These are phyloP conservation scores for Blastobotrys americana DNA, from an alignment of 805 yeast genomes.

Conservation along the genomic window DNA sequence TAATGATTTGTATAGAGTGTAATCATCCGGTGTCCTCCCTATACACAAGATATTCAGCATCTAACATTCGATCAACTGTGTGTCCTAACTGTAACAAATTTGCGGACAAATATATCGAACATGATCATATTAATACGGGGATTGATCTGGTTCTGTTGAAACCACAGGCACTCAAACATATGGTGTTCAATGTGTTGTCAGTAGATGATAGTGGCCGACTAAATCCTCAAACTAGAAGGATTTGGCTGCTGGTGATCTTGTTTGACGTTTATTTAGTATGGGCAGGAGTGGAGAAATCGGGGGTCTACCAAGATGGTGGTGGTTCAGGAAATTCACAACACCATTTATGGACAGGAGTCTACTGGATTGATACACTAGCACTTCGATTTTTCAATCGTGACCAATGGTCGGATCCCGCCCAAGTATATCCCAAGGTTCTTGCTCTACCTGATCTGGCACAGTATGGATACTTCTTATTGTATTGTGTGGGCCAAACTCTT, in stretches of 20 bases:
- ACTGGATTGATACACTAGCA: too few species aligned
- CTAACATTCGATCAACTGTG: conserved; percentile 70
- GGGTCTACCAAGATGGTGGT: conserved; percentile 27
- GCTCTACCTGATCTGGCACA: conserved; percentile 30
- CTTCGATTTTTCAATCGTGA: too few species aligned
- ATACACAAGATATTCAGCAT: conserved; percentile 65
- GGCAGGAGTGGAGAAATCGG: conserved; percentile 73
- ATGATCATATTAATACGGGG: conserved; percentile 74
- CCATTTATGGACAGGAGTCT: too few species aligned
- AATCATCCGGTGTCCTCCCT: conserved; percentile 55
- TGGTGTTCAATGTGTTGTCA: conserved; percentile 61
- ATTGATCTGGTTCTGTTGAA: conserved; percentile 77
- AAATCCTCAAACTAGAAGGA: conserved; percentile 32
- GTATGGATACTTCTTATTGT: conserved; percentile 32
- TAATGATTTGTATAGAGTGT: conserved; percentile 89
- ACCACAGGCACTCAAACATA: conserved; percentile 72
- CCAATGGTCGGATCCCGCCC: conserved; percentile 22
- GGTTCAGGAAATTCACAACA: conserved; percentile 13
- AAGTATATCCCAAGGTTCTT: conserved; percentile 15
- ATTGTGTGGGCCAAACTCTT: conserved; percentile 32
- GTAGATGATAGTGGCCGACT: conserved; percentile 7
- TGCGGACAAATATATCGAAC: conserved; percentile 88
- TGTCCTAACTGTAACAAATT: conserved; percentile 65
- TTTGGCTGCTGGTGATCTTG: conserved; percentile 56
- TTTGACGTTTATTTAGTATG: conserved; percentile 88